Evolutionary conservation across 2,329 filamentous ascomycete genomes (phyloP), one percentile per base, ranked within the genome.

Genomic region (Chaetothyriales sp.): DNA sequence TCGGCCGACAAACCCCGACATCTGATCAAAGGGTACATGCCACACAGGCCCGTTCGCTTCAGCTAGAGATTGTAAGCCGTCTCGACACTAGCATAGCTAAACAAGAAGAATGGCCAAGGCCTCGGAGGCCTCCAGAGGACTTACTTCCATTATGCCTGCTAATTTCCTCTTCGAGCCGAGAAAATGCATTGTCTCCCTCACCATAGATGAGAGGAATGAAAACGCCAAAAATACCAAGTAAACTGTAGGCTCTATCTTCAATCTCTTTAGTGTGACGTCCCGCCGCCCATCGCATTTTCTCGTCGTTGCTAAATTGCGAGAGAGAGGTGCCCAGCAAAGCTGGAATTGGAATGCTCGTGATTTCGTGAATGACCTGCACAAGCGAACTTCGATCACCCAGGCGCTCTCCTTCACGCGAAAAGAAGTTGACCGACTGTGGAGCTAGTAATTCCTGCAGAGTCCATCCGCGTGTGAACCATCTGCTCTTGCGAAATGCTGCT

Each of bases 171-270:
- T 64, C 60, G 2, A 64, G 54, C 9, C 62, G 51, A 1, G n/a
- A n/a, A 45, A 63, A 63, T 1, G 62, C 61, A 18, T 54, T 52
- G 6, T 53, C 7, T 44, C 50, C 50, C 57, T 64, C 64, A 13
- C 65, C 64, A 51, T 67, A 66, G 1, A 64, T 49, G 5, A 64
- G 48, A 2, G 61, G 58, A 57, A 66, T 64, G 20, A 61, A 49
- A 1, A 66, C 55, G 43, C 53, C 55, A 44, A 64, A 62, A 2
- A 65, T 50, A 1, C 60, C 66, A 46, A 59, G 51, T 0, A 66
- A 53, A 18, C 46, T 63, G 48, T 66, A 65, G 0, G 61, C 59
- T 2, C 19, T 47, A 48, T 65, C 64, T 54, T 66, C 64, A 33
- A 52, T 50, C 8, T 54, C 44, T 9, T 57, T 60, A 37, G 60